Base-by-base conservation (phyloP, 352 stramenopile genomes). In the Globisporangium emineosum region DNA sequence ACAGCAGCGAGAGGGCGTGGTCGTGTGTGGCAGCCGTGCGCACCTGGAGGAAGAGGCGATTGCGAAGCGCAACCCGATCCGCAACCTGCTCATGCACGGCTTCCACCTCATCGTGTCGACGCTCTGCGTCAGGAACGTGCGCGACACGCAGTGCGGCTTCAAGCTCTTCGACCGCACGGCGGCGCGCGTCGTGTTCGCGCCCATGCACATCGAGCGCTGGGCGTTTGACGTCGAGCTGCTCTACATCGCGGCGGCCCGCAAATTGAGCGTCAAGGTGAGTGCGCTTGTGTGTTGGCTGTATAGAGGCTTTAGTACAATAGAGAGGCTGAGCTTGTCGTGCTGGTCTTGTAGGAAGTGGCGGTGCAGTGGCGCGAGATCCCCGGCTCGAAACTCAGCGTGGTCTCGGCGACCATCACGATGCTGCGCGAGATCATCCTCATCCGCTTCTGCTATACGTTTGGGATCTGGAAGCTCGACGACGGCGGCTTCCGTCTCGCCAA, bases 171-270 rank as follows among this genome's bases (percentile, higher is more conserved):
- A 97, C 57, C 85, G 91, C 51, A 76, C 75, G 42, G 86, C 90
- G 4, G 91, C 90, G 10, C 78, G 77, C 9, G 66, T 93, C 19
- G 64, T 98, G 13, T 98, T 98, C 71, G 67, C 83, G 47, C 85
- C 89, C n/a, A 81, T 98, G 77, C 94, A 98, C 77, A 91, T 98
- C 21, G 85, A 98, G 62, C 87, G 94, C 42, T 98, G 94, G 94
- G 91, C 90, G 21, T 98, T 98, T 70, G 94, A 98, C 68, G 90
- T 98, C n/a, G 94, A 98, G 64, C 58, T 98, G 63, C 72, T 98
- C 29, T 97, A 91, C 71, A 66, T 98, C 55, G 90, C 86, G 19
- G 81, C 70, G 3, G 72, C 62, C 54, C 84, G 70, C 42, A 76
- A 79, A 27, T 73, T 93, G 58, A 57, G 62, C 17, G 76, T 93